A percentile compares a stretch with the other conserved stretches of the same genome.
phyloP scores from a whole-genome alignment of 1,284 basidiomycete genomes.

The Golubevia sp. region DNA sequence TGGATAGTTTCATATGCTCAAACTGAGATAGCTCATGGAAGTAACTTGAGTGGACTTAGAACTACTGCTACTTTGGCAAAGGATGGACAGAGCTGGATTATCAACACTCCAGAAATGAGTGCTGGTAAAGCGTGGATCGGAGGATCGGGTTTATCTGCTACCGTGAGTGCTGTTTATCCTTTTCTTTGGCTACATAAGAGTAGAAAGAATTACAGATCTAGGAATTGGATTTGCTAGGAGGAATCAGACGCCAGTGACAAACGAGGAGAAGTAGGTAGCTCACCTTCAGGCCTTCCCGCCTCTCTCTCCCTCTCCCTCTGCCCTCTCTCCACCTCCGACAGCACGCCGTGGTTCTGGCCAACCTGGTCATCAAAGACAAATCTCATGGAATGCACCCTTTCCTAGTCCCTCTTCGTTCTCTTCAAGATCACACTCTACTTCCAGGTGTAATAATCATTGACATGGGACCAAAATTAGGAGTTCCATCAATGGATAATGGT shows the following conservation, averaged over 20 bases:
- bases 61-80: conserved; percentile 35
- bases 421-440: conserved; percentile 27
- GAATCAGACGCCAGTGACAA: no score
- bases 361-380: conserved; percentile 29
- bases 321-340: no score
- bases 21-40: conserved; percentile 42
- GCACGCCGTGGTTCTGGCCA: conserved; percentile 40
- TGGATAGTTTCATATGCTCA: conserved; percentile 45
- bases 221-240: no score
- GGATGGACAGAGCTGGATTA: conserved; percentile 26
- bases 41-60: conserved; percentile 33
- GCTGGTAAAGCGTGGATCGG: conserved; percentile 45
- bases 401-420: conserved; percentile 37
- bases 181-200: no score
- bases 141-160: conserved; percentile 36
- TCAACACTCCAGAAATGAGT: conserved; percentile 30
- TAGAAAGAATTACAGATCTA: no score
- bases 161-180: no score
- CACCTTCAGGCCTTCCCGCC: no score
- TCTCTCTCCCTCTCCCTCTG: no score
- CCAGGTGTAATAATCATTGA: conserved; percentile 30
- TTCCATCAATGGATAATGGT: conserved; percentile 43
- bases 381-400: conserved; percentile 45
- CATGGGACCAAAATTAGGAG: conserved; percentile 39
- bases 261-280: no score